Base-by-base conservation (phyloP, 192 early-diverging fungal genomes). In the Funneliformis geosporum region DNA sequence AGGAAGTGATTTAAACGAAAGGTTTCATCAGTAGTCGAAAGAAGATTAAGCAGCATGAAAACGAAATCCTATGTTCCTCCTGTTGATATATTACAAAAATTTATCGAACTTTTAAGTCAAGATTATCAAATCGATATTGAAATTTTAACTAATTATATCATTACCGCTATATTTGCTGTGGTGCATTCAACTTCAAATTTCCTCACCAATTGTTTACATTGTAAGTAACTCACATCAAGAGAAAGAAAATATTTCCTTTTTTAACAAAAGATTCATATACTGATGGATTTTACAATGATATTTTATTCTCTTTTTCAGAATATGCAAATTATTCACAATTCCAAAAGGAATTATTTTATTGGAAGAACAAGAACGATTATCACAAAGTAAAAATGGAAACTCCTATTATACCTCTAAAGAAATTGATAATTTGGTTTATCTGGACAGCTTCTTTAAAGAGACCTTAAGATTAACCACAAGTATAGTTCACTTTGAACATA, bases 371-470 rank as follows among this genome's bases (percentile, higher is more conserved):
- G 40, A 46, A 72, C 11, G 5, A 28, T 46, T 23, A 46, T 5
- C 7, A 21, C 0, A 72, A 72, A 38, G 2, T 6, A 66, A 66
- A 66, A 8, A 9, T 65, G 64, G 64, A 27, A 6, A 33, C 1
- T 2, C 14, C 7, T 66, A 28, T 33, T 66, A 33, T 27, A 66
- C 28, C 5, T 2, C 5, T 38, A 5, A 66, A 38, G 8, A 72
- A 8, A 43, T 72, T 25, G 21, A 46, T 27, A 12, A 18, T 0
- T 39, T 72, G 70, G 25, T 27, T 46, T 44, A 72, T 44, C 44
- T 72, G 40, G 70, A 46, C 44, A 72, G 70, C 23, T 72, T 72
- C 21, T 39, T 72, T 25, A 72, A n/a, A 9, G 70, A 72, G 21
- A 46, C 70, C 14, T 46, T 72, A n/a, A 42, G 38, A 11, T 16